phyloP scores from a whole-genome alignment of 192 early-diverging fungal species.

The Entomortierella beljakovae region DNA sequence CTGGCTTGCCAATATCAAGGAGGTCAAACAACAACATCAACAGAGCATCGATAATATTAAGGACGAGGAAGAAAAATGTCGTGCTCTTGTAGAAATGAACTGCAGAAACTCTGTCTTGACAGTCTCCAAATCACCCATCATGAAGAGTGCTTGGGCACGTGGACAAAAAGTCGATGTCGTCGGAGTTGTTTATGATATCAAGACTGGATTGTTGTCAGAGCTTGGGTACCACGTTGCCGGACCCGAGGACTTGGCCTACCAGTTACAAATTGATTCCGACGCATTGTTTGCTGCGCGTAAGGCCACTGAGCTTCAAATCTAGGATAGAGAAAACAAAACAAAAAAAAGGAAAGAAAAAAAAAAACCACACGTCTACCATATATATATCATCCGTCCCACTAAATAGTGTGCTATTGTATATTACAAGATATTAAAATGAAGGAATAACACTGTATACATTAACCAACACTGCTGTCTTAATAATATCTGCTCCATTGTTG shows the following conservation, averaged over 20 bases:
- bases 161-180: conserved; percentile 78
- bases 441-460: too few species aligned
- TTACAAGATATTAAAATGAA: too few species aligned
- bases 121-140: conserved; percentile 77
- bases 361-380: too few species aligned
- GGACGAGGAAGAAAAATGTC: conserved; percentile 54
- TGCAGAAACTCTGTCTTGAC: conserved; percentile 77
- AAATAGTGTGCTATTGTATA: too few species aligned
- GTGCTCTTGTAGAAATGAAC: conserved; percentile 78
- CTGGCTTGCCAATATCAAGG: conserved; percentile 91
- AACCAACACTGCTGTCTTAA: too few species aligned
- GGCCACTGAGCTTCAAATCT: too few species aligned
- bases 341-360: too few species aligned
- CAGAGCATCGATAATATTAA: conserved; percentile 46
- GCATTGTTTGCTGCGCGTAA: conserved; percentile 31
- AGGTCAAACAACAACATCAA: conserved; percentile 69
- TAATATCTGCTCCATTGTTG: too few species aligned
- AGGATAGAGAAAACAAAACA: too few species aligned
- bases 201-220: conserved; percentile 60
- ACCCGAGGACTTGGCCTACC: conserved; percentile 11
- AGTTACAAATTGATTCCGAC: conserved; percentile 32
- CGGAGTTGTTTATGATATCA: conserved; percentile 76
- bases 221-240: conserved; percentile 37
- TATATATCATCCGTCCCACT: too few species aligned
- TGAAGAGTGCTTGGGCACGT: conserved; percentile 83